phyloP scores from a whole-genome alignment of 257 asterid species.

The Solanum chilense region DNA sequence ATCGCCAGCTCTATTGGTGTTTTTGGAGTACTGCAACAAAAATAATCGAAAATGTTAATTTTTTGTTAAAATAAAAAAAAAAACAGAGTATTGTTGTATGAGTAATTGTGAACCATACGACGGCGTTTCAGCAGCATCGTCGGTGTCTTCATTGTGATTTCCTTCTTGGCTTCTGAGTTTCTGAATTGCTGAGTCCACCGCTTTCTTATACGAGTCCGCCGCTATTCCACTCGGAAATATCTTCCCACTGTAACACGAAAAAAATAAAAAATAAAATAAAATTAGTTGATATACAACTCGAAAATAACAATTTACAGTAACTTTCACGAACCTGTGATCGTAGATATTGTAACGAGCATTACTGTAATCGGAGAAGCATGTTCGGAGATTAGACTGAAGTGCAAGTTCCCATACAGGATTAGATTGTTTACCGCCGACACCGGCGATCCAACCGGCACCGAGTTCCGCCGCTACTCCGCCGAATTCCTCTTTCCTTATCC shows the following conservation, averaged over 20 bases:
- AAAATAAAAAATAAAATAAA: neutral
- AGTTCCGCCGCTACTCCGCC: slow-evolving; percentile 86
- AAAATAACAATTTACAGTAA: neutral
- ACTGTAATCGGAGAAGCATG: slow-evolving; percentile 83
- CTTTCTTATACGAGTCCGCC: slow-evolving; percentile 68
- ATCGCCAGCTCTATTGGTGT: slow-evolving; percentile 92
- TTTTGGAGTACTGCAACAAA: slow-evolving; percentile 39
- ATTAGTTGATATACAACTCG: neutral
- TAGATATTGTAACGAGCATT: slow-evolving; percentile 86
- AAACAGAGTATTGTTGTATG: neutral
- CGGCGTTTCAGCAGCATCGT: slow-evolving; percentile 23
- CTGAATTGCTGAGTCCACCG: slow-evolving; percentile 74
- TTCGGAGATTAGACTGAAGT: slow-evolving; percentile 53
- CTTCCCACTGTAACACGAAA: slow-evolving; percentile 44
- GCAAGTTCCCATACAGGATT: slow-evolving; percentile 95
- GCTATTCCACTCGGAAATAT: slow-evolving; percentile 82
- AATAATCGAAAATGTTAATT: neutral
- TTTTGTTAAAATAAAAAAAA: neutral
- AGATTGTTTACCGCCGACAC: slow-evolving; percentile 73
- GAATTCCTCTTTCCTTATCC: slow-evolving; percentile 72
- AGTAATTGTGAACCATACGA: slow-evolving; percentile 15
- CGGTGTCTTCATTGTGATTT: slow-evolving; percentile 10
- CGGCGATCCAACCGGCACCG: slow-evolving; percentile 98
- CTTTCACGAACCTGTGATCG: slow-evolving; percentile 44
- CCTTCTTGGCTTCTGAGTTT: slow-evolving; percentile 39